Evolutionary conservation across 2,329 filamentous ascomycete genomes (phyloP).

Genomic region (Teratosphaeria epicoccoides): DNA sequence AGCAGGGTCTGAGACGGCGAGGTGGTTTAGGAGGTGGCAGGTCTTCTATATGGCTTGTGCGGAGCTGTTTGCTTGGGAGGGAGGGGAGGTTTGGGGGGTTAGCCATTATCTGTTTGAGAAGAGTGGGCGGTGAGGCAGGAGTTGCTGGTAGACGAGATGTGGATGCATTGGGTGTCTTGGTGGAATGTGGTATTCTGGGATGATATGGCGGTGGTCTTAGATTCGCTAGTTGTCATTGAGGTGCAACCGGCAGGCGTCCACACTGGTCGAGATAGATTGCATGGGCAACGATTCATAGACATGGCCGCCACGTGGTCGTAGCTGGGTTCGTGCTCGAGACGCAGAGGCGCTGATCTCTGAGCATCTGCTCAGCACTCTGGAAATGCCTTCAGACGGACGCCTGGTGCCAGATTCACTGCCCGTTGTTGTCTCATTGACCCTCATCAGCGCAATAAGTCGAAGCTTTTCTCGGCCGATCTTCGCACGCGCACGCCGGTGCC

Average conservation of each 20-base stretch:
- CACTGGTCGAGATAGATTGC: too few relatives aligned
- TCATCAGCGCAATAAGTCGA: too few relatives aligned
- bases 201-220: too few relatives aligned
- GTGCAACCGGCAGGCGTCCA: too few relatives aligned
- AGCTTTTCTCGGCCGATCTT: too few relatives aligned
- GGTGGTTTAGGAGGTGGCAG: constrained; percentile 62
- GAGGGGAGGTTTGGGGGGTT: constrained; percentile 58
- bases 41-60: constrained; percentile 63
- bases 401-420: neutral
- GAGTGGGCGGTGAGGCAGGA: constrained; percentile 6
- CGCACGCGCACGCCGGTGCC: too few relatives aligned
- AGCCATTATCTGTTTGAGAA: constrained; percentile 59
- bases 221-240: too few relatives aligned
- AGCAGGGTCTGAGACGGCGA: constrained; percentile 41
- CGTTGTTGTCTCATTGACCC: neutral
- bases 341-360: neutral
- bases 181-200: too few relatives aligned
- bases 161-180: too few relatives aligned
- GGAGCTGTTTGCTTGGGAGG: constrained; percentile 56
- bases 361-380: neutral
- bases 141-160: too few relatives aligned
- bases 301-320: too few relatives aligned
- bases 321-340: neutral
- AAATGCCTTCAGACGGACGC: neutral
- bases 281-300: too few relatives aligned